Base-by-base conservation (phyloP, 2,329 filamentous ascomycete species). In the Cytospora schulzeri region DNA sequence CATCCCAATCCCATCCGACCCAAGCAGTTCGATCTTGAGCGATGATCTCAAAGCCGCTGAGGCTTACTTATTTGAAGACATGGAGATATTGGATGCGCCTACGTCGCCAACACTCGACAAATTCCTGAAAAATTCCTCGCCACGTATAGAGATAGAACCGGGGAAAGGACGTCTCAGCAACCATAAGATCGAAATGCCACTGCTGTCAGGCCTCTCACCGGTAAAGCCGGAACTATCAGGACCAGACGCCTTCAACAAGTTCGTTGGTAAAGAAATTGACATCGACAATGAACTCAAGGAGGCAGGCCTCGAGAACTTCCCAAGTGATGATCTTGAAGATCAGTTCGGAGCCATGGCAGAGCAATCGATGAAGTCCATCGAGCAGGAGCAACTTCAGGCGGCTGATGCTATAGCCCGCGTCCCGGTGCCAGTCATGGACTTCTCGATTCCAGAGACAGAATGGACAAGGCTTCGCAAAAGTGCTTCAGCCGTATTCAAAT, bases 351-450 rank as follows among this genome's bases (percentile, higher is more conserved):
- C 61, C 28, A 68, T 63, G 8, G 70, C 67, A 52, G 56, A 52
- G 4, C 57, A 15, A 3, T 56, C 69, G n/a, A 70, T 68, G 69
- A 66, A 65, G n/a, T 57, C 52, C 12, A 66, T 68, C 8, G 71
- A 74, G 57, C 72, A 74, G 45, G 72, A 73, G 58, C 68, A 71
- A 57, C 68, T 73, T 7, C 61, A 72, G 22, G 70, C 72, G 15
- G 61, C 71, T 8, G 72, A 74, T 41, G 70, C 69, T 11, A 68
- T 64, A 29, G 67, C 67, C n/a, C 68, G 72, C 29, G 66, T 73
- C 8, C n/a, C 62, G 4, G 67, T 73, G n/a, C 73, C 72, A 1
- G 41, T 73, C 17, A 64, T 74, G 65, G 72, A 74, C 55, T 74
- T 74, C 45, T 70, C 67, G 11, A 51, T 70, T 12, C 65, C 71